Evolutionary conservation across 495 filamentous ascomycete species (phyloP).

Genomic region (Neurospora intermedia): DNA sequence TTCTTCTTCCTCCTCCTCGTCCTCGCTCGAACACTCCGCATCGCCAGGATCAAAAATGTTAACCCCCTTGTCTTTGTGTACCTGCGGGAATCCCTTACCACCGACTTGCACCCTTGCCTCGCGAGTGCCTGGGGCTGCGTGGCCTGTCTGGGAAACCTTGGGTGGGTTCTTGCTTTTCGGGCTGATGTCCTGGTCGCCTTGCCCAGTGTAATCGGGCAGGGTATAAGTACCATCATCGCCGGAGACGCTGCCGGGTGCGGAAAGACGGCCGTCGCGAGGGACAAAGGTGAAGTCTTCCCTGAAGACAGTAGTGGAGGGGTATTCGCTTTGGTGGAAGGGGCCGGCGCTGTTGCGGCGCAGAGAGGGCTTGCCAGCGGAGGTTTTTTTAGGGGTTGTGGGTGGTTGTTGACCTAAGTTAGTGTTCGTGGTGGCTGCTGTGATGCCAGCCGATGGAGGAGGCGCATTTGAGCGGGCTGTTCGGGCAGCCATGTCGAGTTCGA

Average conservation of each 20-base stretch:
- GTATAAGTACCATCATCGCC: not conserved
- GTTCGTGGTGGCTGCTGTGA: not conserved
- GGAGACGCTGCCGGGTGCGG: not conserved
- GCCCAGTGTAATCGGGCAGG: not conserved
- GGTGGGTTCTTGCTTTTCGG: not conserved
- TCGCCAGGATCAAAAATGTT: not conserved
- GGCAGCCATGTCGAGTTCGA: not conserved
- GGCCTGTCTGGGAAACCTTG: not conserved
- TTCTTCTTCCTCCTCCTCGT: not conserved
- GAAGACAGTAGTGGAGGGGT: not conserved
- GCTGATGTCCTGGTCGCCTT: not conserved
- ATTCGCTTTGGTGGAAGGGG: not conserved
- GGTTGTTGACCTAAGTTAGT: not conserved
- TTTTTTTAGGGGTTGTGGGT: not conserved
- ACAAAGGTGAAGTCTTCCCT: not conserved
- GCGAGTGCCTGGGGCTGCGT: not conserved
- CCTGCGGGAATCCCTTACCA: not conserved
- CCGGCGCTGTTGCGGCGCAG: not conserved
- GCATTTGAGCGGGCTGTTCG: not conserved
- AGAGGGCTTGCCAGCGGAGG: not conserved
- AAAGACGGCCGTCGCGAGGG: not conserved
- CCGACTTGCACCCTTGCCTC: not conserved
- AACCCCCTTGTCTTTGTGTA: not conserved
- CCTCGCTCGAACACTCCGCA: not conserved
- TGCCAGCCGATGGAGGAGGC: not conserved